Base-by-base conservation (phyloP, 345 rosid species). In the Arabis hirsuta region DNA sequence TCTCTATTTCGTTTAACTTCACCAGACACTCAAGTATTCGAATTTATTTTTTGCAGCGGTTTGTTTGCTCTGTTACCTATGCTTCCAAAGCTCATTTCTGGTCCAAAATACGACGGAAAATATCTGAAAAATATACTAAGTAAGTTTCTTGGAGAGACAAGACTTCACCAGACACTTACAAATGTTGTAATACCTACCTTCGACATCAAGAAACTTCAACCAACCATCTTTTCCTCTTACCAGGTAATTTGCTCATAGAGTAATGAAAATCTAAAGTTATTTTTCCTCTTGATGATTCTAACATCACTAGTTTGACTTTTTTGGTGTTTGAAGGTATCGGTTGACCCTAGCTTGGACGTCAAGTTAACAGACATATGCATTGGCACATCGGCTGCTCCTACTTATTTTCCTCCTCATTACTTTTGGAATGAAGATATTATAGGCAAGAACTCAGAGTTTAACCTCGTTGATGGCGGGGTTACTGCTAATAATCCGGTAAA, bases 351-450 rank as follows among this genome's bases (percentile, higher is more conserved):
- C 22, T 41, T 86, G 31, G 83, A 89, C 72, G 96, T 86, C 45
- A 43, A 41, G 36, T 62, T 91, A 44, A 73, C 96, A 16, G 91
- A 91, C 63, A 86, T 91, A 61, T 84, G 93, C 76, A 53, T 89
- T 41, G 73, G 82, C 19, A 89, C 97, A 38, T 84, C 96, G 0
- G 85, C 96, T 52, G 91, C 97, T 53, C 96, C 96, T 45, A 91
- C 93, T 50, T 78, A 62, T 45, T 65, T 91, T 46, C 96, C 96
- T 22, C 71, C 87, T 45, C 69, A 84, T 75, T 79, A 80, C 56
- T 89, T 91, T 76, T 46, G 65, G 54, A 89, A 78, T 50, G 67
- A 77, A 73, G 84, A 84, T 42, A 57, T 65, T 20, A 44, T 73
- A 60, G 90, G 86, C 24, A 67, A 74, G 12, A 32, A 20, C 4